Evolutionary conservation across 225 moss, liverwort and hornwort genomes (phyloP).

Genomic region (Marchantia paleacea): DNA sequence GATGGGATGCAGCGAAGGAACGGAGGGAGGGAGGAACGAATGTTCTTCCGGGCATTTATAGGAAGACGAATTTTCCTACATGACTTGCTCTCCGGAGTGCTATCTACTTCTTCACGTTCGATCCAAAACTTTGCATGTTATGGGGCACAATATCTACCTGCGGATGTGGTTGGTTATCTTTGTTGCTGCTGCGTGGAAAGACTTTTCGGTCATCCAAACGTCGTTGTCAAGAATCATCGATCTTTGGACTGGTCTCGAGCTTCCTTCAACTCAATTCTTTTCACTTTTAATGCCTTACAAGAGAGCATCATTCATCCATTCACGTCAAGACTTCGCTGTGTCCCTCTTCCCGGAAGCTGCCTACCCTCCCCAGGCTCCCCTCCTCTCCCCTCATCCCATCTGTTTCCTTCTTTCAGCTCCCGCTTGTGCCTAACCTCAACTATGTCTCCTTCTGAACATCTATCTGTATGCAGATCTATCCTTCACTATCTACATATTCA

Average conservation of each 20-base stretch:
- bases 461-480: too few species aligned
- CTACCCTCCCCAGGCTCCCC: not conserved
- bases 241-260: not conserved
- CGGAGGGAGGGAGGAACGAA: too few species aligned
- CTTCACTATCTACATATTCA: too few species aligned
- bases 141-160: not conserved
- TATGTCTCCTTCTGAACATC: too few species aligned
- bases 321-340: not conserved
- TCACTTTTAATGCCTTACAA: not conserved
- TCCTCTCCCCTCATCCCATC: not conserved
- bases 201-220: conserved; percentile 15
- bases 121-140: not conserved
- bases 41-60: too few species aligned
- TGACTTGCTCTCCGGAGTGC: too few species aligned
- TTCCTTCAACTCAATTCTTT: not conserved
- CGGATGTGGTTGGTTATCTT: not conserved
- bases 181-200: not conserved
- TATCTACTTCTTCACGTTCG: too few species aligned
- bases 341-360: not conserved
- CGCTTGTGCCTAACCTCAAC: too few species aligned
- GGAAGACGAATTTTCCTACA: too few species aligned
- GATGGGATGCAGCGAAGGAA: too few species aligned
- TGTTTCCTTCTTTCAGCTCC: too few species aligned
- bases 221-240: not conserved
- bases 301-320: not conserved